Percentiles rank a stretch among this genome's conserved stretches.
Evolutionary conservation across 164 flowering plant genomes (phyloP).

Genomic region (Sedum album): DNA sequence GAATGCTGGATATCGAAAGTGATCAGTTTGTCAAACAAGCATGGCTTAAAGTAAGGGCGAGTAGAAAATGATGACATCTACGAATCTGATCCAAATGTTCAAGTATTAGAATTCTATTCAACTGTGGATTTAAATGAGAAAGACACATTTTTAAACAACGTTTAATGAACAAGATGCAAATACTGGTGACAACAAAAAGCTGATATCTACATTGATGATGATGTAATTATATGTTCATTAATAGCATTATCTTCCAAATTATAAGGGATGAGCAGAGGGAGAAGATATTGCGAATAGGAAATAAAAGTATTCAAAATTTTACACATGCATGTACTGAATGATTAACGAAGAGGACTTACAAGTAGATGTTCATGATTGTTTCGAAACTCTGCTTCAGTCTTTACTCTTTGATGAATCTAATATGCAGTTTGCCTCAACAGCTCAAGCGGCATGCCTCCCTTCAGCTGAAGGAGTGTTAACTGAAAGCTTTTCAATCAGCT

Average conservation of each 20-base stretch:
- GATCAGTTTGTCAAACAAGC: background rate
- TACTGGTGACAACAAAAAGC: background rate
- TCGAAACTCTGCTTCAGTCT: conserved; percentile 58
- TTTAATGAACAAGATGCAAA: background rate
- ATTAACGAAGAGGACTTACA: conserved; percentile 27
- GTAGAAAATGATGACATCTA: background rate
- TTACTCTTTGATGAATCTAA: conserved; percentile 74
- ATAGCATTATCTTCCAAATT: too few species aligned
- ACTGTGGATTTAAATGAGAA: background rate
- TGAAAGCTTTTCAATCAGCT: conserved; percentile 92
- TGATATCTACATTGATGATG: background rate
- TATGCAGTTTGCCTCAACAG: conserved; percentile 66
- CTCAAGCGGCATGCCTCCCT: conserved; percentile 50
- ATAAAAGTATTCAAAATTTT: background rate
- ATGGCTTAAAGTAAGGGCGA: background rate
- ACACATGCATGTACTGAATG: conserved; percentile 2
- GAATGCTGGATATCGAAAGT: too few species aligned
- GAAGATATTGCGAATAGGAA: background rate
- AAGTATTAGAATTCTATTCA: background rate
- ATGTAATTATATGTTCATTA: too few species aligned
- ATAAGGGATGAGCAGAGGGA: too few species aligned
- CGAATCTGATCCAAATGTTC: background rate
- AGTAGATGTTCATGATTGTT: conserved; percentile 85
- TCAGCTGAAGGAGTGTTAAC: conserved; percentile 63
- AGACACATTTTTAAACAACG: background rate